Evolutionary conservation across 257 asterid genomes (phyloP), one percentile per base, ranked within the genome.

Genomic region (Nicotiana knightiana): DNA sequence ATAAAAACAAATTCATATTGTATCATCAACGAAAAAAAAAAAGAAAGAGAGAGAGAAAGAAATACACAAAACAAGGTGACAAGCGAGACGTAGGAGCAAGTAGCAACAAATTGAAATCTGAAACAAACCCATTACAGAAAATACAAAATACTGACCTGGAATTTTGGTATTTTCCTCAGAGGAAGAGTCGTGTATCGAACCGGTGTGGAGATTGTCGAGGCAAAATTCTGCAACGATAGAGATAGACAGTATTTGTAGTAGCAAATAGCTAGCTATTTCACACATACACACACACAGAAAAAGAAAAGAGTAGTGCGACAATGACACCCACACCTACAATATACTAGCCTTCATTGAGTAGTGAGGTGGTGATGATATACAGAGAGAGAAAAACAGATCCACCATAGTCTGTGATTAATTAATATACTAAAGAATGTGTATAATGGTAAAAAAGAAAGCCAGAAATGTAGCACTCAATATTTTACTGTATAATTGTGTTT

Each of bases 141-240:
- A 90, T 78, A 86, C 87, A 79, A 89, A 93, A 87, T 76, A 57
- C 90, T 86, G 92, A 92, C 96, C 96, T 91, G 89, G 92, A 92
- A 82, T 76, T 21, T 82, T 76, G 88, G 43, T 84, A 28, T 76
- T 87, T 83, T 68, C 85, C 87, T 67, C 30, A 76, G 83, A 76
- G 39, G 83, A 63, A 76, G 81, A 67, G 75, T 85, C 87, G 90
- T 65, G 64, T 73, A 28, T 51, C 83, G 86, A 88, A 87, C 86
- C 90, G 81, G 84, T 85, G 79, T 85, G 79, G 87, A 73, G 87
- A 86, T 86, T 88, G 86, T 82, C 93, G 83, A 88, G 88, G 85
- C 86, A 83, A 82, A 80, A 66, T 88, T 78, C 71, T 88, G 55
- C 75, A 59, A 70, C 63, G 32, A 71, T 15, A 64, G 10, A 82